These are phyloP conservation scores for Suhomyces chickasaworum DNA, from an alignment of 1,139 yeast species.

Conservation along the genomic window DNA sequence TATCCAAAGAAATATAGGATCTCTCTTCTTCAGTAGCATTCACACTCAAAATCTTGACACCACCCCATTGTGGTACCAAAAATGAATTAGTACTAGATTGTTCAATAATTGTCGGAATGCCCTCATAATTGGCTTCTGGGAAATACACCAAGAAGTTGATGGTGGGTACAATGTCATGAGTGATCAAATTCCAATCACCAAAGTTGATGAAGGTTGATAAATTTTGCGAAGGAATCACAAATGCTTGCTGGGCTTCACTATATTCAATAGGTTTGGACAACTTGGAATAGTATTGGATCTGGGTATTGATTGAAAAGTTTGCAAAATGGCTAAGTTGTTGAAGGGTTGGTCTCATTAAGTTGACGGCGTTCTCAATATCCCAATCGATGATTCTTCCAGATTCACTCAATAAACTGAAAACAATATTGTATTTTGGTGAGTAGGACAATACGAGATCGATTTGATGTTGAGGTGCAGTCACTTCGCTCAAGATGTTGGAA, in stretches of 20 bases:
- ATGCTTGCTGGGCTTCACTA: slow-evolving; percentile 31
- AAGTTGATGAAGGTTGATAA: slow-evolving; percentile 73
- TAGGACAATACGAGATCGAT: slow-evolving; percentile 53
- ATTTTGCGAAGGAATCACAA: slow-evolving; percentile 41
- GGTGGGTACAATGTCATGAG: slow-evolving; percentile 60
- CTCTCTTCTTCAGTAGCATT: slow-evolving; percentile 27
- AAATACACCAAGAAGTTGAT: slow-evolving; percentile 69
- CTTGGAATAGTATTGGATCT: slow-evolving; percentile 68
- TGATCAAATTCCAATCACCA: slow-evolving; percentile 74
- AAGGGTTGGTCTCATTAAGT: slow-evolving; percentile 32
- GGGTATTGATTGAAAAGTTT: slow-evolving; percentile 77
- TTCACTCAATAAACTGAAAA: slow-evolving; percentile 58
- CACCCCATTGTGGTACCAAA: slow-evolving; percentile 92
- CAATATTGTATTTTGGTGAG: slow-evolving; percentile 64
- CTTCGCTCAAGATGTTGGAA: slow-evolving; percentile 13
- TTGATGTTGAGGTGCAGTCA: neutral
- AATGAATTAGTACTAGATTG: slow-evolving; percentile 64
- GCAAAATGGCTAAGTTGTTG: slow-evolving; percentile 50
- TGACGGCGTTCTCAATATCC: slow-evolving; percentile 37
- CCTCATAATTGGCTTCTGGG: slow-evolving; percentile 48
- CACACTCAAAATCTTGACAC: slow-evolving; percentile 55
- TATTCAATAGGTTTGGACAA: slow-evolving; percentile 32
- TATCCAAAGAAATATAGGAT: slow-evolving; percentile 39
- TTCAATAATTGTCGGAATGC: slow-evolving; percentile 47
- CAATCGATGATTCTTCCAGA: slow-evolving; percentile 42